Evolutionary conservation across 441 rosid species (phyloP), one percentile per base, ranked within the genome.

Genomic region (Erodium trifolium): DNA sequence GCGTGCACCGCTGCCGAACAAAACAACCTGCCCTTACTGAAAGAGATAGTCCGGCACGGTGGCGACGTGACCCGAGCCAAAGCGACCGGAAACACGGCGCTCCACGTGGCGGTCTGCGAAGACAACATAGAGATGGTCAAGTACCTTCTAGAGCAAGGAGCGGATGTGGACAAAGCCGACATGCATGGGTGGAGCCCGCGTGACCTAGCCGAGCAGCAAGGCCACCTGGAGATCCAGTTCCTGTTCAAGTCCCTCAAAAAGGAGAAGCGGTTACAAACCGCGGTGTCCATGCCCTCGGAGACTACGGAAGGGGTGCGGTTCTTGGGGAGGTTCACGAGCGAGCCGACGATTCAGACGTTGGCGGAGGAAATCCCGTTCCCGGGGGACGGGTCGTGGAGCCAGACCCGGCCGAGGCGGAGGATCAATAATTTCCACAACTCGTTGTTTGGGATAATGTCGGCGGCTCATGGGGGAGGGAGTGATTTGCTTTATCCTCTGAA

Each of bases 81-180:
- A 37, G 72, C 67, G 69, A 83, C 71, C 53, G 95, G 96, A 75
- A 76, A 76, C 63, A 83, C 90, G 19, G 85, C 96, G 29, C 80
- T 94, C 69, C 93, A 94, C 67, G 49, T 75, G 4, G 97, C 99
- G 72, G 85, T 94, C 47, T 86, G 85, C 0, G 93, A 85, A 78
- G 96, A 83, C 72, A 94, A 88, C 72, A 19, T 71, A 2, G 92
- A 89, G 66, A 86, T 90, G 11, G 88, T 91, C 2, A 74, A 83
- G 80, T 90, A 83, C 80, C 80, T 93, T 37, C 70, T 90, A 68
- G 88, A 88, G 14, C 77, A 82, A 72, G 93, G 97, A 70, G 90
- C 92, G 18, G 91, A 87, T 70, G 75, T 85, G 14, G 96, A 91
- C 76, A 80, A 45, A 77, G 83, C 87, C 27, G 96, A 90, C 78